Conservation (phyloP, 2,329 filamentous ascomycete species). For the Fusarium fujikuroi region DNA sequence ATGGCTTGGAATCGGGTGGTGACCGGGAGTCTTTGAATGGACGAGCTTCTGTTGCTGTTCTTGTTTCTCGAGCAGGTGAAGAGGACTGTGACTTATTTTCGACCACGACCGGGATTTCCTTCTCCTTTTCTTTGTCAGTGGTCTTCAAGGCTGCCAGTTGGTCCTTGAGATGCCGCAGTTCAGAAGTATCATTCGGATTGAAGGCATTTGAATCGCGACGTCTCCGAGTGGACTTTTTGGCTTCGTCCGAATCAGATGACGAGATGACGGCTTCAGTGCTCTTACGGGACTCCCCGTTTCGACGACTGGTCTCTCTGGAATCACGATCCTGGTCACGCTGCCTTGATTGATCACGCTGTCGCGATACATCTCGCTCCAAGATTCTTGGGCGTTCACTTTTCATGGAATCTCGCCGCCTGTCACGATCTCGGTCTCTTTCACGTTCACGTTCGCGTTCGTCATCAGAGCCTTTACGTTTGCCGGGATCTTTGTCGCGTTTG, state of each 20-base stretch:
- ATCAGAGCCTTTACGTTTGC: slow-evolving; percentile 47
- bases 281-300: slow-evolving; percentile 53
- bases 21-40: slow-evolving; percentile 26
- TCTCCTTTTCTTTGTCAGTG: slow-evolving; percentile 41
- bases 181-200: slow-evolving; percentile 63
- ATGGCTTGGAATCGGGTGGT: slow-evolving; percentile 23
- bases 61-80: slow-evolving; percentile 31
- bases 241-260: slow-evolving; percentile 56
- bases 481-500: slow-evolving; percentile 49
- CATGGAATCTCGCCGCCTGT: slow-evolving; percentile 36
- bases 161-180: slow-evolving; percentile 61
- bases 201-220: slow-evolving; percentile 56
- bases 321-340: slow-evolving; percentile 39
- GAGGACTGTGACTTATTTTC: slow-evolving; percentile 42
- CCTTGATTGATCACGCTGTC: slow-evolving; percentile 36
- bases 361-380: slow-evolving; percentile 30
- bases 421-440: slow-evolving; percentile 29
- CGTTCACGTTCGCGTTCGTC: slow-evolving; percentile 46
- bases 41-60: slow-evolving; percentile 20
- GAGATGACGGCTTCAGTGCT: slow-evolving; percentile 50
- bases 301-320: slow-evolving; percentile 48
- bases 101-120: slow-evolving; percentile 32
- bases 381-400: slow-evolving; percentile 27
- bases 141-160: slow-evolving; percentile 58
- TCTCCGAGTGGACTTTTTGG: slow-evolving; percentile 53